Evolutionary conservation across 257 asterid genomes (phyloP).

Genomic region (Prunella vulgaris): DNA sequence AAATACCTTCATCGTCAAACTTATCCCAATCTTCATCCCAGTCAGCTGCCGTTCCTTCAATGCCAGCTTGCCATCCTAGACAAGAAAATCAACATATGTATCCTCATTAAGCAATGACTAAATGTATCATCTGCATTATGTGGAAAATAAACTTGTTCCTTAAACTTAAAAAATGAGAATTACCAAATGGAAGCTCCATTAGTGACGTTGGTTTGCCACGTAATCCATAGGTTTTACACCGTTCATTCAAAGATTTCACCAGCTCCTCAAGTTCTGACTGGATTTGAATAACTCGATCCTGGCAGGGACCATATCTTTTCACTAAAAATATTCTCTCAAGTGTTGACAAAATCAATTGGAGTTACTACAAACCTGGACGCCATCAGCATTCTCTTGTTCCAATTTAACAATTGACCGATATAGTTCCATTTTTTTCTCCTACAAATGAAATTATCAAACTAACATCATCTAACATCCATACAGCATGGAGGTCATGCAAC

Average conservation of each 20-base stretch:
- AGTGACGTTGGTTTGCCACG: constrained; percentile 87
- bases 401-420: constrained; percentile 74
- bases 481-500: constrained; percentile 16
- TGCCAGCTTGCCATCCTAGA: constrained; percentile 97
- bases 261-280: constrained; percentile 81
- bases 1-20: constrained; percentile 90
- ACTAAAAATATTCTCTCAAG: constrained; percentile 17
- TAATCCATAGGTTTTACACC: constrained; percentile 92
- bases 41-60: constrained; percentile 88
- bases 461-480: constrained; percentile 23
- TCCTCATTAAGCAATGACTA: constrained; percentile 12
- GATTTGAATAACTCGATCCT: constrained; percentile 73
- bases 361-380: constrained; percentile 53
- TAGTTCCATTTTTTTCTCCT: constrained; percentile 94
- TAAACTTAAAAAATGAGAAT: constrained; percentile 6
- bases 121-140: constrained; percentile 27
- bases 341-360: constrained; percentile 20
- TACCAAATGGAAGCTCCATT: constrained; percentile 92
- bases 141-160: background rate
- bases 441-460: constrained; percentile 20
- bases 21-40: constrained; percentile 98
- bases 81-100: constrained; percentile 13
- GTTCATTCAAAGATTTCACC: constrained; percentile 75
- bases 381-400: constrained; percentile 74
- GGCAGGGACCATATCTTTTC: constrained; percentile 21